Percentiles rank a stretch among this genome's conserved stretches.
Conservation (phyloP, 2,329 filamentous ascomycete genomes). For the Cytospora leucostoma region DNA sequence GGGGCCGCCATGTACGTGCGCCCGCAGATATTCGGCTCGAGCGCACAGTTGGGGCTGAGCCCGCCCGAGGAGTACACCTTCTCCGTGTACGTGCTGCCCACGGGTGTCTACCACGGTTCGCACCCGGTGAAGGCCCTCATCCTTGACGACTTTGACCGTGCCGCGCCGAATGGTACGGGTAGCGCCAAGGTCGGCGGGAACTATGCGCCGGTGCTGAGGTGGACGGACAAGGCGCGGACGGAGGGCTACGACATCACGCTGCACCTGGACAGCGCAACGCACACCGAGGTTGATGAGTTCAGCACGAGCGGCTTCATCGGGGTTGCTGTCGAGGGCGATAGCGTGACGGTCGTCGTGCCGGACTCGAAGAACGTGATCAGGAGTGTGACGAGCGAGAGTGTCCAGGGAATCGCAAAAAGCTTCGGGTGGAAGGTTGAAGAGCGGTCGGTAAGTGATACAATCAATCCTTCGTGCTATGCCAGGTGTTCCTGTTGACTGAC, state of each 20-base stretch:
- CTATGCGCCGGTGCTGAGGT: constrained; percentile 87
- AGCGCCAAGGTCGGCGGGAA: constrained; percentile 95
- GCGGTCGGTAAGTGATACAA: constrained; percentile 55
- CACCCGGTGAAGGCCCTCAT: constrained; percentile 86
- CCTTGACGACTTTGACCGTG: constrained; percentile 89
- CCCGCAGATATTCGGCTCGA: constrained; percentile 83
- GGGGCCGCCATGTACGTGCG: constrained; percentile 92
- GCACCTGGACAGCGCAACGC: constrained; percentile 82
- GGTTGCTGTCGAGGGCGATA: constrained; percentile 56
- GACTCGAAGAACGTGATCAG: constrained; percentile 86
- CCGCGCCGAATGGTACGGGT: constrained; percentile 88
- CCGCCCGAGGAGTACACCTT: constrained; percentile 93
- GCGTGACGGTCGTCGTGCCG: constrained; percentile 78
- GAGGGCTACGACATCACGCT: constrained; percentile 92
- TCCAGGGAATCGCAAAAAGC: constrained; percentile 72
- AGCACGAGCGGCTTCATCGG: constrained; percentile 93
- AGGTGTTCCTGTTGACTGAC: constrained; percentile 1
- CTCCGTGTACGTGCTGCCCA: constrained; percentile 85
- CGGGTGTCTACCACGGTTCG: constrained; percentile 89
- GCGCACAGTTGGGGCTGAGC: constrained; percentile 80
- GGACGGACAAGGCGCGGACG: constrained; percentile 77
- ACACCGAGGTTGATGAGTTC: constrained; percentile 92
- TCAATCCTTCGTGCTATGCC: background rate
- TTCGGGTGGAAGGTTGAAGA: constrained; percentile 86
- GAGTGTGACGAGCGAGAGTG: constrained; percentile 78